Conservation (phyloP, 2,329 filamentous ascomycete species). For the Atkinsonella hypoxylon region DNA sequence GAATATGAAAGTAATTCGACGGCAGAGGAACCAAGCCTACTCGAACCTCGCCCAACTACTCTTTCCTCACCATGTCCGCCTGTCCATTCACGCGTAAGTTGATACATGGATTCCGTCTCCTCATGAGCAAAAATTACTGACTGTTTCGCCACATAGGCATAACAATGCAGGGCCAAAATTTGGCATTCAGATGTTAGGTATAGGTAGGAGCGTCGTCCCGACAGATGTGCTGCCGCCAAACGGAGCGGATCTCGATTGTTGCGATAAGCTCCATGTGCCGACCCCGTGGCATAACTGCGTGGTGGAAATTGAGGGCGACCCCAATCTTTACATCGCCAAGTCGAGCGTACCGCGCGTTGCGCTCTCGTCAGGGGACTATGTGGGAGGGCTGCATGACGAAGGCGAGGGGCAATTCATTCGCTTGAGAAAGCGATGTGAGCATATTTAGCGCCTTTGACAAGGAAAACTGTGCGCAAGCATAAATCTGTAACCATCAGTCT, state of each 20-base stretch:
- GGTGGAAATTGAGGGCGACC: slow-evolving; percentile 15
- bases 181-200: slow-evolving; percentile 26
- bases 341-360: slow-evolving; percentile 9
- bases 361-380: slow-evolving; percentile 3
- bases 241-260: slow-evolving; percentile 8
- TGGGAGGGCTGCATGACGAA: not conserved
- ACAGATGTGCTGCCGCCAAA: slow-evolving; percentile 20
- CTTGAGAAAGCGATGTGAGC: not conserved
- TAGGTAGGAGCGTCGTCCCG: slow-evolving; percentile 20
- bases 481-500: too few relatives aligned
- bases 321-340: slow-evolving; percentile 13
- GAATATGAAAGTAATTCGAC: not conserved
- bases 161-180: slow-evolving; percentile 29
- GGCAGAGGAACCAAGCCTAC: slow-evolving; percentile 31
- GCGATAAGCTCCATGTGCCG: slow-evolving; percentile 22
- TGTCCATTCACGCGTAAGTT: slow-evolving; percentile 34
- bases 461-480: too few relatives aligned
- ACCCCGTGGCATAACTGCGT: slow-evolving; percentile 33
- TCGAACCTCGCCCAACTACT: slow-evolving; percentile 34
- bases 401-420: slow-evolving; percentile 1
- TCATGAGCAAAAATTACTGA: not conserved
- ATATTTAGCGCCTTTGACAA: not conserved
- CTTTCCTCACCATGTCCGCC: slow-evolving; percentile 31
- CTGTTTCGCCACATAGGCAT: slow-evolving; percentile 12
- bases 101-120: not conserved